Conservation (phyloP, 768 basidiomycete genomes). For the Phylloporus arenicola region DNA sequence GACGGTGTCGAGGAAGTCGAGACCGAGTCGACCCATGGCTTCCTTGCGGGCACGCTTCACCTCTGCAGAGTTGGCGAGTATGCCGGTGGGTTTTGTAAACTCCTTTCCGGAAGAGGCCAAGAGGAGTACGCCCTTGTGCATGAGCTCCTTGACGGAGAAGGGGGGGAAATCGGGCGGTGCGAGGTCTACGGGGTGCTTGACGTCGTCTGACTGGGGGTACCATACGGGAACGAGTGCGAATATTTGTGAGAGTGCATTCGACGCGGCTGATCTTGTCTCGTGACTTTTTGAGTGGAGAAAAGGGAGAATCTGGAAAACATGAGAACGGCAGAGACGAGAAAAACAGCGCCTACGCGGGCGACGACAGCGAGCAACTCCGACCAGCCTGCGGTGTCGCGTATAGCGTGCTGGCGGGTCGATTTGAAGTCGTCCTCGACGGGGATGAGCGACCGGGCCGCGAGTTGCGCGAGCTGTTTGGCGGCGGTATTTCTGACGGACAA, state of each 20-base stretch:
- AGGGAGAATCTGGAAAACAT: slow-evolving; percentile 66
- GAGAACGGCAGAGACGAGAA: neutral
- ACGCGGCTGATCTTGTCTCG: slow-evolving; percentile 88
- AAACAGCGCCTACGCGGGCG: slow-evolving; percentile 55
- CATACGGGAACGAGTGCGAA: slow-evolving; percentile 81
- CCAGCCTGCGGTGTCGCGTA: slow-evolving; percentile 76
- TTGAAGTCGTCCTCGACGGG: slow-evolving; percentile 77
- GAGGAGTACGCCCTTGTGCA: slow-evolving; percentile 72
- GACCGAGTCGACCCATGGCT: slow-evolving; percentile 81
- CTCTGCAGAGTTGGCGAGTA: slow-evolving; percentile 68
- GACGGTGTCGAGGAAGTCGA: slow-evolving; percentile 77
- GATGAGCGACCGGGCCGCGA: slow-evolving; percentile 81
- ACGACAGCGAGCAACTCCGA: slow-evolving; percentile 86
- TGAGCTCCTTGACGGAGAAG: slow-evolving; percentile 72
- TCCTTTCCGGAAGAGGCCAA: slow-evolving; percentile 94
- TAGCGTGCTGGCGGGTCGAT: slow-evolving; percentile 48
- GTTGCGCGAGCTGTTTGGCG: slow-evolving; percentile 89
- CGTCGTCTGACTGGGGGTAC: slow-evolving; percentile 36
- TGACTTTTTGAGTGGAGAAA: slow-evolving; percentile 87
- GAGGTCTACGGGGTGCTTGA: slow-evolving; percentile 24
- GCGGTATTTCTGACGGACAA: slow-evolving; percentile 88
- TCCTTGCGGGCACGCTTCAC: slow-evolving; percentile 85
- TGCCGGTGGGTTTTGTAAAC: slow-evolving; percentile 68
- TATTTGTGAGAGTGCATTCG: slow-evolving; percentile 82
- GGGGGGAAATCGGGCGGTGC: slow-evolving; percentile 57